Base-by-base conservation (phyloP, 2,329 filamentous ascomycete species). In the Didymella exigua region DNA sequence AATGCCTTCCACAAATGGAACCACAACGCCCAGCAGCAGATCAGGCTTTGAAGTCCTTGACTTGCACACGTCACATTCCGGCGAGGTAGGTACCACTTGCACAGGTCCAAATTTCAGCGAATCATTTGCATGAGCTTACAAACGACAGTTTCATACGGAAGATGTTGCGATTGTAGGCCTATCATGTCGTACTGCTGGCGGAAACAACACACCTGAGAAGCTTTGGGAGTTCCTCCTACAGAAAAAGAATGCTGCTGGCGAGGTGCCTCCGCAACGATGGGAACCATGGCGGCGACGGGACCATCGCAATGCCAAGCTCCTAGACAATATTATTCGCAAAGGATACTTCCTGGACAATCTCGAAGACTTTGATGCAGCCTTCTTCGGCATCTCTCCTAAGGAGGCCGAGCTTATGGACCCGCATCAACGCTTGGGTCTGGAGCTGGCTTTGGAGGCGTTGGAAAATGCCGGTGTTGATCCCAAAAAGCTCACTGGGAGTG, bases 161-260 rank as follows among this genome's bases (percentile, higher is more conserved):
- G 66, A 67, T 40, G 62, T 75, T 14, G 74, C 73, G 7, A 67
- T 76, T 16, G 63, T 75, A 14, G 73, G 74, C 5, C 64, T 74
- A 53, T 65, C 65, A 5, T 76, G 73, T 48, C 68, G 72, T 23
- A 56, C 65, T 1, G 65, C 73, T 3, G 71, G 73, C 4, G 68
- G 60, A 2, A 70, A 65, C 33, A 52, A 70, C 30, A 60, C 52
- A 14, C 72, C 70, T 0, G 70, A 72, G 16, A 56, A 71, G 29
- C 68, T 76, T 7, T 76, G 74, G 74, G 23, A 72, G 18, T 68
- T 66, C 26, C 46, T 76, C 1, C 31, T 72, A 16, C 47, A 68
- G 10, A 67, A 72, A 50, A 62, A 63, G n/a, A 61, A 63, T 47
- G 67, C 64, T 6, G 67, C 66, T 2, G 60, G 69, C 10, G 67